Base-by-base conservation (phyloP, 768 basidiomycete species). In the Auriscalpium orientale region DNA sequence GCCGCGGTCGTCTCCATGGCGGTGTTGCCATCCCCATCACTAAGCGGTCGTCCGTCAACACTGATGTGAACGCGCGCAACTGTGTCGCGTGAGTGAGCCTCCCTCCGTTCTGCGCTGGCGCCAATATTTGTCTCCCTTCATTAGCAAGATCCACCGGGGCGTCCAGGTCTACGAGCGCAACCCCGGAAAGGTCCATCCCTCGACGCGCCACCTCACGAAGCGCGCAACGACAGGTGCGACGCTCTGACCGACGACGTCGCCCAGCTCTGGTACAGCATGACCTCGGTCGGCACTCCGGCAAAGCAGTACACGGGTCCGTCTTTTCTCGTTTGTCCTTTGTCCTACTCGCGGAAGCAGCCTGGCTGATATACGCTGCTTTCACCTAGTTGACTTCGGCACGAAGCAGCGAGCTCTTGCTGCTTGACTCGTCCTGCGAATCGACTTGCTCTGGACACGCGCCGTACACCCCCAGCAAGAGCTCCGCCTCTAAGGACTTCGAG, bases 181-280 rank as follows among this genome's bases (percentile, higher is more conserved):
- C 49, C 55, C 57, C n/a, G 57, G 57, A 16, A 18, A 22, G n/a
- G 13, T 0, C 7, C 57, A 55, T n/a, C 53, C 54, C 4, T 33
- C 38, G 20, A 53, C 40, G 43, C 37, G 5, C 3, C 20, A 8
- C 6, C 33, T 53, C 46, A 51, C 21, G 20, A 53, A 49, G 22
- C 33, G 54, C 20, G 35, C 46, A 16, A 48, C 28, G 28, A 28
- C 36, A 11, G 38, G 40, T 22, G 36, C 46, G 33, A 12, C 18
- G 22, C 50, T 20, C 49, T 60, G n/a, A 55, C 20, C 7, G 51
- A 57, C 46, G 15, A 49, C 22, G 9, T 12, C 6, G 34, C 15
- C 3, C 44, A n/a, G 5, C 46, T 57, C 12, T 60, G 58, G 58
- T 57, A 46, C 34, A 56, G 58, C 13, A 36, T n/a, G 15, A 54